A percentile compares a stretch with the other conserved stretches of the same genome.
Conservation (phyloP, 768 basidiomycete genomes). For the Boletellus emodensis region DNA sequence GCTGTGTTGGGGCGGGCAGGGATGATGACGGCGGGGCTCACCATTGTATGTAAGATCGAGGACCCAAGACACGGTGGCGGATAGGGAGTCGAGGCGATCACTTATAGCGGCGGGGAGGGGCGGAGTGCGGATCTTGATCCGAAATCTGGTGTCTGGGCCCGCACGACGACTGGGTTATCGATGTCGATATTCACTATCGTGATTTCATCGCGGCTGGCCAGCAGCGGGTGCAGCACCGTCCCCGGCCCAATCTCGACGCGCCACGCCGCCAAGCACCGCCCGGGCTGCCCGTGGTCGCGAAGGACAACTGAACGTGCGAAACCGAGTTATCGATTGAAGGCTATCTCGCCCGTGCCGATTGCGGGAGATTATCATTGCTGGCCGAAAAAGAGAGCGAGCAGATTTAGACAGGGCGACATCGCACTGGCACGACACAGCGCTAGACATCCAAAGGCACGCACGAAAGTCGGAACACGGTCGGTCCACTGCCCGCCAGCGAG, state of each 20-base stretch:
- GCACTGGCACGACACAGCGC: no score
- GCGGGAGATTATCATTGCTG: slow-evolving; percentile 10
- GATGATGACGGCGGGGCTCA: slow-evolving; percentile 11
- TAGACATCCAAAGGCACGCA: background rate
- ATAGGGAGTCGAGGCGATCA: slow-evolving; percentile 25
- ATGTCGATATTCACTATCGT: slow-evolving; percentile 24
- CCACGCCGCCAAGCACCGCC: background rate
- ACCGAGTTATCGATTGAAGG: slow-evolving; percentile 22
- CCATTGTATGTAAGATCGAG: slow-evolving; percentile 32
- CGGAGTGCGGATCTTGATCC: slow-evolving; percentile 79
- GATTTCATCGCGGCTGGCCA: background rate
- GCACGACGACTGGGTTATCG: slow-evolving; percentile 23
- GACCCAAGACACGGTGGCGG: slow-evolving; percentile 24
- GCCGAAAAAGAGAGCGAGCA: background rate
- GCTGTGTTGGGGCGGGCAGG: slow-evolving; percentile 1
- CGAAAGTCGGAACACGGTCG: no score
- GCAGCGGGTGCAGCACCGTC: no score
- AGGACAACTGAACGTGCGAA: no score
- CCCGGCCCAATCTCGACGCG: background rate
- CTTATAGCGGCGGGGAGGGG: slow-evolving; percentile 46
- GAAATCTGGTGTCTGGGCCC: slow-evolving; percentile 35
- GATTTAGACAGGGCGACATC: no score
- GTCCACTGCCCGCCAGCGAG: no score
- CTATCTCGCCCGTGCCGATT: slow-evolving; percentile 19
- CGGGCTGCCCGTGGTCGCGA: background rate